Base-by-base conservation (phyloP, 257 asterid genomes). In the Eucommia ulmoides region DNA sequence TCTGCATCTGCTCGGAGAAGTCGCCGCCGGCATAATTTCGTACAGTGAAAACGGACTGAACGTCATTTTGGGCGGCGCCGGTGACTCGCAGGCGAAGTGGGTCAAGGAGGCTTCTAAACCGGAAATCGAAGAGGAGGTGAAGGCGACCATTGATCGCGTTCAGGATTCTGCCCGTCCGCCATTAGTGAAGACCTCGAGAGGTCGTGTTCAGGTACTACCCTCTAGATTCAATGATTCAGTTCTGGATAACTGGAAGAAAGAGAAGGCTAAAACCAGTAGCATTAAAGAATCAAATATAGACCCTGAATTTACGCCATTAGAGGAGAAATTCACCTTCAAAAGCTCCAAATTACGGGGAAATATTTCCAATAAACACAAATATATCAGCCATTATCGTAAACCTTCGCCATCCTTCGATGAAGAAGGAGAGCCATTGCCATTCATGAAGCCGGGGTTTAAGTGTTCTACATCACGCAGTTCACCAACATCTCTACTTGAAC, bases 121-220 rank as follows among this genome's bases (percentile, higher is more conserved):
- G 50, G 61, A 73, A 67, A 45, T 21, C 9, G 10, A 42, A 2
- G 20, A 42, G 48, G 48, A 8, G 20, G 20, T 7, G 42, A 51
- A 45, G 33, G 61, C 60, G 63, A 45, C 51, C 19, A 45, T 45
- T 19, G 50, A 68, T 41, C 48, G 58, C 23, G 69, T 61, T 56
- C 62, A 65, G 35, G 93, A 78, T 59, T 69, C 42, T 50, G 51
- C 88, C 9, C 79, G 83, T 69, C 93, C 99, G 56, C 82, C 99
- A 15, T 63, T 86, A 24, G 93, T 91, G 72, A 83, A 93, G 67
- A 91, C 95, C 29, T 86, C 95, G n/a, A 56, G 96, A 26, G 96
- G 99, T 55, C 77, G 99, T 61, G 94, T 86, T 54, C 96, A 83
- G 81, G 99, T 73, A 56, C 70, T 91, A 57, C 99, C 99, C 3